phyloP scores from a whole-genome alignment of 202 grass and related monocot species.

The Setaria viridis region DNA sequence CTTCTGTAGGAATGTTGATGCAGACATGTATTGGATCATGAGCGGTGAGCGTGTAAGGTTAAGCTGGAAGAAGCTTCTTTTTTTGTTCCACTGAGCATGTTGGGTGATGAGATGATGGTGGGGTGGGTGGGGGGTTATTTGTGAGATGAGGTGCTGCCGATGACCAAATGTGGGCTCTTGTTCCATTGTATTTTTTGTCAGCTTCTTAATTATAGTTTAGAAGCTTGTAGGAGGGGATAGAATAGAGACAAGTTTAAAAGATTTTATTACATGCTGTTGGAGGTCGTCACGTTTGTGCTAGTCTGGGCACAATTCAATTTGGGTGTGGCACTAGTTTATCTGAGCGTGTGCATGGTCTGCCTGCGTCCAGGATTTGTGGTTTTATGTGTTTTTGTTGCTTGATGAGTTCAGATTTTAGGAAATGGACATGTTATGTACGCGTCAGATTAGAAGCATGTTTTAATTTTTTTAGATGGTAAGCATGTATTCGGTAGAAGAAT shows the following conservation, averaged over 20 bases:
- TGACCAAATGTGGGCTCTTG: not conserved
- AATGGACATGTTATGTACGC: too few species aligned
- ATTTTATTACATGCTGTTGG: not conserved
- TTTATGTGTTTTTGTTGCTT: not conserved
- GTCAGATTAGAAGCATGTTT: too few species aligned
- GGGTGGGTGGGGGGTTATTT: not conserved
- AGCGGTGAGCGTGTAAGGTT: not conserved
- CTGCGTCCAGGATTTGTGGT: not conserved
- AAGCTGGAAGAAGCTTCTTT: not conserved
- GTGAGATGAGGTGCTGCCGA: not conserved
- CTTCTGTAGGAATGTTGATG: conserved; percentile 38
- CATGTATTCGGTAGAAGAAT: too few species aligned
- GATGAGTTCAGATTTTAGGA: too few species aligned
- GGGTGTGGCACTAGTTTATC: not conserved
- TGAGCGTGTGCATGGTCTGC: not conserved
- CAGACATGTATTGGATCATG: conserved; percentile 10
- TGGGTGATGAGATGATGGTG: not conserved
- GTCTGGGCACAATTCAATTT: not conserved
- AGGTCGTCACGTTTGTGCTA: not conserved
- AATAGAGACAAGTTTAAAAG: not conserved
- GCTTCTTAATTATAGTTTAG: not conserved
- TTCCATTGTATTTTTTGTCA: not conserved
- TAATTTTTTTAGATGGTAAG: too few species aligned
- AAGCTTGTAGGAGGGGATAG: not conserved
- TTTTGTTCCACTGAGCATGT: not conserved